Base-by-base conservation (phyloP, 352 stramenopile species). In the Globisporangium emineosum region DNA sequence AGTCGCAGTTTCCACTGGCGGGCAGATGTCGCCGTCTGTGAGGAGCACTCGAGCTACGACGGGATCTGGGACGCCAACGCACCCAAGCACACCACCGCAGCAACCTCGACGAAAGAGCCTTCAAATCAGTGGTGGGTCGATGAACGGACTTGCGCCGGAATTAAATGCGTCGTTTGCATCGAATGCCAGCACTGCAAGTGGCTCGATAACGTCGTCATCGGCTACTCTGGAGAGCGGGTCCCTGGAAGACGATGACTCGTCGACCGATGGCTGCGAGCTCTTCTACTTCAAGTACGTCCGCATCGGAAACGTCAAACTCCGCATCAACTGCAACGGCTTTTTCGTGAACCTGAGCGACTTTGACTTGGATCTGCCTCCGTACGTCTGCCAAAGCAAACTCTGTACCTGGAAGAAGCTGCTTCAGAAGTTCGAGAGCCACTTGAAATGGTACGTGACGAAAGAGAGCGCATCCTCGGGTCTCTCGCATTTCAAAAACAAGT, bases 231-330 rank as follows among this genome's bases (percentile, higher is more conserved):
- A 50, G 37, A 30, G 8, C 33, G 66, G n/a, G n/a, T 68, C 58
- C 40, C 60, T 32, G 4, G 83, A 93, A 13, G 82, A 91, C 9
- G 79, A 77, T 25, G 78, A 89, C 30, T 67, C 79, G 6, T 75
- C 75, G 0, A 62, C 71, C 4, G 82, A 91, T 29, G 76, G 81
- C 19, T 82, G 78, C 51, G 86, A 95, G 42, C 60, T 93, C 6
- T 93, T 93, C 64, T 95, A 91, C 71, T 90, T 95, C 57, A 92
- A 93, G 60, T 95, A 95, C 57, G 79, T 93, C 2, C 71, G 84
- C 32, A 81, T 95, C 29, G 86, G 86, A 9, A 92, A 93, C 65
- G 73, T 95, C 17, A 81, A 83, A 0, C 60, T 93, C 3, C 78
- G 81, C 19, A 90, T 95, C 71, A 91, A 91, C 60, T 93, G 86